A percentile compares a stretch with the other conserved stretches of the same genome.
phyloP scores from a whole-genome alignment of 352 stramenopile genomes.

The Pythium pyrilobum region DNA sequence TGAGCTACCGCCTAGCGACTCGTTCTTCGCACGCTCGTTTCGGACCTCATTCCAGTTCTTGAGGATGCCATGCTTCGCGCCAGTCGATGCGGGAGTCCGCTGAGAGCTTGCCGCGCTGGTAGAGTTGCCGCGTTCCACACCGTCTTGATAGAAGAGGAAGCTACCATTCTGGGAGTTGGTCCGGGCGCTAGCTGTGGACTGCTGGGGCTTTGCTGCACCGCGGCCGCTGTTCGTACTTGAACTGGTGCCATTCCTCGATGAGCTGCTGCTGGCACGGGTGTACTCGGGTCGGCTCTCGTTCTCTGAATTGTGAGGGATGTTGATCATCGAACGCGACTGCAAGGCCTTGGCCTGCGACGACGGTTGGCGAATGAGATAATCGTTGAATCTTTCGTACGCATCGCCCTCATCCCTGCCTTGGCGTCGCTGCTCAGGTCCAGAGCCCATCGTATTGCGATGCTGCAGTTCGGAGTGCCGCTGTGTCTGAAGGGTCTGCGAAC shows the following conservation, averaged over 20 bases:
- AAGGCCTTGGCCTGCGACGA: conserved; percentile 38
- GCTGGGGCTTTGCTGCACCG: background rate
- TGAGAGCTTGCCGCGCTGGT: conserved; percentile 1
- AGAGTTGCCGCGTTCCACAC: conserved; percentile 10
- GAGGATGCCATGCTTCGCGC: conserved; percentile 14
- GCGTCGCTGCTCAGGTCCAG: background rate
- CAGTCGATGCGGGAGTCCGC: background rate
- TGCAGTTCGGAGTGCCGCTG: conserved; percentile 1
- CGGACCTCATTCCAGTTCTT: conserved; percentile 21
- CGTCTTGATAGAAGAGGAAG: conserved; percentile 23
- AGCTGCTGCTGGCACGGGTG: background rate
- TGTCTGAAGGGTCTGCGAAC: conserved; percentile 21
- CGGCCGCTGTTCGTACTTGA: background rate
- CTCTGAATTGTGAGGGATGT: conserved; percentile 5
- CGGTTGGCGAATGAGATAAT: conserved; percentile 55
- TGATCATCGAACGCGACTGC: conserved; percentile 9
- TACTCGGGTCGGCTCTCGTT: background rate
- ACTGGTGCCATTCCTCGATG: background rate
- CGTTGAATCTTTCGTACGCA: conserved; percentile 72
- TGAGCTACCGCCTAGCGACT: conserved; percentile 9
- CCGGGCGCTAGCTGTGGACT: background rate
- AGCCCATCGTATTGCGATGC: conserved; percentile 8
- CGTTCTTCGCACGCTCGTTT: conserved; percentile 6
- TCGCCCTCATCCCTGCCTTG: conserved; percentile 16
- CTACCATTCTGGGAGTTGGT: conserved; percentile 2